These are phyloP conservation scores for Penicillium sp. DNA, from an alignment of 2,329 filamentous ascomycete genomes.

Conservation along the genomic window DNA sequence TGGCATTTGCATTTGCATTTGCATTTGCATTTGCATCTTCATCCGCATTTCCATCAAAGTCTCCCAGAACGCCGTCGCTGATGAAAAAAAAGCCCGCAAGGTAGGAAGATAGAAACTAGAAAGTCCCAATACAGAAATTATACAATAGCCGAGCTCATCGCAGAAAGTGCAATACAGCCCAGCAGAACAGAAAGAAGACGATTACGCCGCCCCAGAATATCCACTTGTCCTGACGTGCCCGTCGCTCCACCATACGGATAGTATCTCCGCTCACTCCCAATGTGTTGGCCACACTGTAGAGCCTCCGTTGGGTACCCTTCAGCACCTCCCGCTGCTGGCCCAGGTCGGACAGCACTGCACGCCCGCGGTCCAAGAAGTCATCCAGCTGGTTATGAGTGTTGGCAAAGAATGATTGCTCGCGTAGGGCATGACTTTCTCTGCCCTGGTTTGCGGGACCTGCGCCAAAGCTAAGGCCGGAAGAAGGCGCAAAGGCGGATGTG, in stretches of 20 bases:
- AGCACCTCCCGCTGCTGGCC: constrained; percentile 88
- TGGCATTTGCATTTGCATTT: no score
- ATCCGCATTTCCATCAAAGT: neutral
- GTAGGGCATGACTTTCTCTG: constrained; percentile 75
- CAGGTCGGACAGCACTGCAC: constrained; percentile 83
- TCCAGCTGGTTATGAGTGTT: constrained; percentile 81
- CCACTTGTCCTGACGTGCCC: constrained; percentile 95
- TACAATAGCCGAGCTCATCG: constrained; percentile 48
- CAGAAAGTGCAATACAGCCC: constrained; percentile 80
- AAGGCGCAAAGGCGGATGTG: constrained; percentile 41
- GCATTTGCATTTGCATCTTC: no score
- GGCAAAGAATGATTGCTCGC: constrained; percentile 83
- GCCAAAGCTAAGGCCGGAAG: constrained; percentile 44
- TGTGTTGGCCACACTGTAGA: constrained; percentile 92
- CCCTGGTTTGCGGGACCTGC: constrained; percentile 53
- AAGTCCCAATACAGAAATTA: constrained; percentile 1
- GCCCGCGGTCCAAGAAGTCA: constrained; percentile 86
- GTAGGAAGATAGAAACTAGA: neutral
- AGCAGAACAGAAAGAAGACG: constrained; percentile 87
- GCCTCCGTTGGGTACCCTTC: constrained; percentile 83
- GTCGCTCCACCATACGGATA: constrained; percentile 90
- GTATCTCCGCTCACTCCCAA: constrained; percentile 91
- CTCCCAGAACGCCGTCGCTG: constrained; percentile 31
- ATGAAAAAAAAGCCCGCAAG: constrained; percentile 11
- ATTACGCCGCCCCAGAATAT: constrained; percentile 87